Evolutionary conservation across 2,329 filamentous ascomycete genomes (phyloP).

Genomic region (Arthrinium phaeospermum): DNA sequence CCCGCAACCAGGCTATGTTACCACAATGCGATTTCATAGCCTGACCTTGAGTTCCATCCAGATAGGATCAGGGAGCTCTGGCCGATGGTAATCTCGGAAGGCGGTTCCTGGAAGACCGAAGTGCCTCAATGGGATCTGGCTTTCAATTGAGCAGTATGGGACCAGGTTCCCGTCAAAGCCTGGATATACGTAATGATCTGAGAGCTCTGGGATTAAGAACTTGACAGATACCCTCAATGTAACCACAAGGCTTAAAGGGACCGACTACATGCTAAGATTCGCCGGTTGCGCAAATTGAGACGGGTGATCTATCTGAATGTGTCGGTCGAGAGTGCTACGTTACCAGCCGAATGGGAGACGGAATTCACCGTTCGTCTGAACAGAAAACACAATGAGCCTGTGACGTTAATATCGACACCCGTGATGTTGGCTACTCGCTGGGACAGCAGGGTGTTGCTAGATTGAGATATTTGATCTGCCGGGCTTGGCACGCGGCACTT

Average conservation of each 20-base stretch:
- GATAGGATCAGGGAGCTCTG: background rate
- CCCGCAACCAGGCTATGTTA: background rate
- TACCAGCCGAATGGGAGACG: background rate
- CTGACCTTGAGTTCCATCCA: background rate
- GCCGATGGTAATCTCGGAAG: background rate
- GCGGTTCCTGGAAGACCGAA: background rate
- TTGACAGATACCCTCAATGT: background rate
- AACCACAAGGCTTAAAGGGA: background rate
- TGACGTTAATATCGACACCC: background rate
- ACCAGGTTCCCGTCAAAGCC: background rate
- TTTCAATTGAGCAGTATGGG: background rate
- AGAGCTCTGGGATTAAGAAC: background rate
- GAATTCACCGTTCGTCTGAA: background rate
- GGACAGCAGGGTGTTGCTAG: background rate
- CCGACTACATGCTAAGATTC: background rate
- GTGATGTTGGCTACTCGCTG: background rate
- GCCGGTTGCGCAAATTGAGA: background rate
- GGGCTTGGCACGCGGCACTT: constrained; percentile 13
- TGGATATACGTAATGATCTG: too few relatives aligned
- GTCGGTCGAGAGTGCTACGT: background rate
- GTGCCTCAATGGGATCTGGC: background rate
- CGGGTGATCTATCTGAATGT: too few relatives aligned
- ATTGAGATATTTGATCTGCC: background rate
- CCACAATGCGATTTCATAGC: background rate
- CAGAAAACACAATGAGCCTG: background rate